Evolutionary conservation across 2,329 filamentous ascomycete species (phyloP).

Genomic region (Aspergillus hortae): DNA sequence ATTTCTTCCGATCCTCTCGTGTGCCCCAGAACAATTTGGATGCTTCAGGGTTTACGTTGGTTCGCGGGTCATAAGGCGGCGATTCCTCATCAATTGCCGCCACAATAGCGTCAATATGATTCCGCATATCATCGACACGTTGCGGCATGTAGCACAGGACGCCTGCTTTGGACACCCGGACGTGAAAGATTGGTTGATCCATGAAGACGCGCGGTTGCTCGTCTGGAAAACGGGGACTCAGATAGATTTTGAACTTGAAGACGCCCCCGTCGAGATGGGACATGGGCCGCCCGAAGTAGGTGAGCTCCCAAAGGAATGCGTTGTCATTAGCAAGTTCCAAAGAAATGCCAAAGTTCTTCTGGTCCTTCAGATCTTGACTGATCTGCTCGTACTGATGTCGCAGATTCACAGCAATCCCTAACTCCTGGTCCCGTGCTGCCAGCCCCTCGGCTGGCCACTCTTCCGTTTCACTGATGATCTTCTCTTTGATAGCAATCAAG

Average conservation of each 20-base stretch:
- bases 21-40: constrained; percentile 83
- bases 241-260: constrained; percentile 73
- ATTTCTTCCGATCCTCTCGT: constrained; percentile 73
- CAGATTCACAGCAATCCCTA: constrained; percentile 75
- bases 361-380: constrained; percentile 67
- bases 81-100: constrained; percentile 79
- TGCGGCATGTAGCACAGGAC: constrained; percentile 77
- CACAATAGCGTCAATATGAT: constrained; percentile 81
- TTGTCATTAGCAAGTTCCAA: constrained; percentile 75
- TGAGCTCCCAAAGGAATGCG: constrained; percentile 83
- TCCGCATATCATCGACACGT: constrained; percentile 70
- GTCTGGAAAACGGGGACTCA: constrained; percentile 82
- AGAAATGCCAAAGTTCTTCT: constrained; percentile 68
- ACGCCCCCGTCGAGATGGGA: constrained; percentile 90
- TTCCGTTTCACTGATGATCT: constrained; percentile 67
- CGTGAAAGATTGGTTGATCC: constrained; percentile 80
- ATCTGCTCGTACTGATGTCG: constrained; percentile 82
- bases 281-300: constrained; percentile 88
- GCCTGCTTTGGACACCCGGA: constrained; percentile 76
- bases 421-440: constrained; percentile 60
- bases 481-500: constrained; percentile 62
- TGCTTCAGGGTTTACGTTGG: constrained; percentile 80
- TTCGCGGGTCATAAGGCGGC: constrained; percentile 85
- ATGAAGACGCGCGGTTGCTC: constrained; percentile 83
- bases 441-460: constrained; percentile 70